A percentile compares a stretch with the other conserved stretches of the same genome.
Evolutionary conservation across 495 filamentous ascomycete species (phyloP).

Genomic region (Terfezia boudieri): DNA sequence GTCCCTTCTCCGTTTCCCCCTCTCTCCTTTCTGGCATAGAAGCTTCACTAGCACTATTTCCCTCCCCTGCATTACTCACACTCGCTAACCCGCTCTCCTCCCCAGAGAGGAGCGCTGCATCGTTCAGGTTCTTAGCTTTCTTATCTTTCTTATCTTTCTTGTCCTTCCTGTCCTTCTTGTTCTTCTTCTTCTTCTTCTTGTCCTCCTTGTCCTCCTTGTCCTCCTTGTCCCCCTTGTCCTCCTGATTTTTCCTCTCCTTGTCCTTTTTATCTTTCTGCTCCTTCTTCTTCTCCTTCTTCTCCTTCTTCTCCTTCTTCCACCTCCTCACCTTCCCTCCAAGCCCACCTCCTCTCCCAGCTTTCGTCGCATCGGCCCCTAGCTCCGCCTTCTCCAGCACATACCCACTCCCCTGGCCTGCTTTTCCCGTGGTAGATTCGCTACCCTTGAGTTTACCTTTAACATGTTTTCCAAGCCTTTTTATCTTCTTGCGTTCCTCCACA

Average conservation of each 20-base stretch:
- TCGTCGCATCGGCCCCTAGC: not conserved
- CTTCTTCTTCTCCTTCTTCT: slow-evolving; percentile 4
- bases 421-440: not conserved
- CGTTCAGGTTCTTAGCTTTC: not conserved
- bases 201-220: slow-evolving; percentile 1
- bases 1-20: too few species aligned
- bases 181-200: slow-evolving; percentile 4
- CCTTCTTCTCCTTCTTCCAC: slow-evolving; percentile 4
- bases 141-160: slow-evolving; percentile 21
- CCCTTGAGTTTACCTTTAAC: slow-evolving; percentile 10
- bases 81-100: too few species aligned
- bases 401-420: not conserved
- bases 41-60: too few species aligned
- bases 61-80: too few species aligned
- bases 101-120: too few species aligned
- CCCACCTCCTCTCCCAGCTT: not conserved
- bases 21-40: too few species aligned
- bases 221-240: not conserved
- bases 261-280: slow-evolving; percentile 3
- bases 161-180: slow-evolving; percentile 14
- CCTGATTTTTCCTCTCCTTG: slow-evolving; percentile 15
- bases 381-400: slow-evolving; percentile 1
- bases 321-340: not conserved
- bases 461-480: slow-evolving; percentile 24
- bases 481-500: slow-evolving; percentile 32